phyloP scores from a whole-genome alignment of 352 stramenopile species.

The Globisporangium ultimum region DNA sequence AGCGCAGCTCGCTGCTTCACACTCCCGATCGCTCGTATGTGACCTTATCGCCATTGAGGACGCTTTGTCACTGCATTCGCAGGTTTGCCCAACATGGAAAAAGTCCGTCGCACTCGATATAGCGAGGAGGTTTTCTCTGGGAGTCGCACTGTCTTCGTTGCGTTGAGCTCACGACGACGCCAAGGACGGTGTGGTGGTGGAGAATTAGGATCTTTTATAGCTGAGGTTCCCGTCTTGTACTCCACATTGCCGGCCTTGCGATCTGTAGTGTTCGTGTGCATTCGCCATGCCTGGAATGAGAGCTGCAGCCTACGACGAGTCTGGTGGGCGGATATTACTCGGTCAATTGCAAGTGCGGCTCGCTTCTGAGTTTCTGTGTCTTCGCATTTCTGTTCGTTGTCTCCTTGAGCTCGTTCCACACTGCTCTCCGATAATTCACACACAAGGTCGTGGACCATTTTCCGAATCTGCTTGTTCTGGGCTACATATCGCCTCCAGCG shows the following conservation, averaged over 20 bases:
- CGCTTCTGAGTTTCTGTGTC: not conserved
- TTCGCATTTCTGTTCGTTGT: not conserved
- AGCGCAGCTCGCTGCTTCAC: too few relatives aligned
- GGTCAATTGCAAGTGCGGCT: not conserved
- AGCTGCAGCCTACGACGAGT: not conserved
- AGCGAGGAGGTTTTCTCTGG: conserved; percentile 1
- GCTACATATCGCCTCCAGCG: conserved; percentile 6
- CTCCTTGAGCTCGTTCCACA: not conserved
- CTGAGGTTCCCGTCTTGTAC: not conserved
- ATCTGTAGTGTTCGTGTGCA: too few relatives aligned
- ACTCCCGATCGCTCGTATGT: too few relatives aligned
- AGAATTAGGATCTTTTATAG: not conserved
- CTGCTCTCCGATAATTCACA: not conserved
- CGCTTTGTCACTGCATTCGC: too few relatives aligned
- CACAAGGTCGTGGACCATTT: not conserved
- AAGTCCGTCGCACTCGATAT: not conserved
- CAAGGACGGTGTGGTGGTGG: too few relatives aligned
- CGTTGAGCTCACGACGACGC: too few relatives aligned
- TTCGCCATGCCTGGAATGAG: not conserved
- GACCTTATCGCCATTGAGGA: too few relatives aligned
- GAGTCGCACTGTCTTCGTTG: not conserved
- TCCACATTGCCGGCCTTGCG: too few relatives aligned
- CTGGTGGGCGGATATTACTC: not conserved
- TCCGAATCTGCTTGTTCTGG: not conserved
- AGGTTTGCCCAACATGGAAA: too few relatives aligned